Base-by-base conservation (phyloP, 805 yeast species). In the Hanseniaspora singularis region DNA sequence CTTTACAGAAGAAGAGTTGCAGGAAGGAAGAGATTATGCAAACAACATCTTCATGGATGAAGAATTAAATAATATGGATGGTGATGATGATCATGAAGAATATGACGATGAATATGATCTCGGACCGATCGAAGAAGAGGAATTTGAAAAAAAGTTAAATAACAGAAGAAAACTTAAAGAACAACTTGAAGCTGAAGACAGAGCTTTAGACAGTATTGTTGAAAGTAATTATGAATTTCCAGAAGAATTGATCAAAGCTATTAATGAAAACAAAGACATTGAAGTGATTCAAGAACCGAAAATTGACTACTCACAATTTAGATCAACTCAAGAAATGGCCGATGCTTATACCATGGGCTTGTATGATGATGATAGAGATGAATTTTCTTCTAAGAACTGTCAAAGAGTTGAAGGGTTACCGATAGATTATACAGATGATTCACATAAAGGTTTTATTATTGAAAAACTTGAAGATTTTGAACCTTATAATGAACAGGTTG, bases 301-400 rank as follows among this genome's bases (percentile, higher is more conserved):
- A 15, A 55, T 65, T 8, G 79, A 75, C 50, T 72, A 66, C 52
- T 58, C 55, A 9, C 53, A 66, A 1, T 49, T 73, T 24, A 64
- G 65, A 16, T 72, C 75, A 53, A 49, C 72, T 52, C 80, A 76
- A 40, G 68, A 72, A 3, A 72, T 77, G 79, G 81, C 75, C 0
- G 67, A 69, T 43, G 81, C 81, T 0, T 79, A 79, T 52, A 63
- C 68, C n/a, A 53, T 67, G 19, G 84, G 83, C 1, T 58, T 72
- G 52, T 77, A 74, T 54, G 81, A 77, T 54, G 82, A 75, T 50
- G 82, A 78, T 52, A 59, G 73, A 9, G 67, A 63, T 20, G 72
- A 76, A 0, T 69, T 70, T 40, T 36, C 47, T 2, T 24, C 26
- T 15, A 43, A 30, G 16, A 22, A 43, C 12, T 43, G 8, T 16